Conservation (phyloP, 306 rosid species). For the Parietaria judaica region DNA sequence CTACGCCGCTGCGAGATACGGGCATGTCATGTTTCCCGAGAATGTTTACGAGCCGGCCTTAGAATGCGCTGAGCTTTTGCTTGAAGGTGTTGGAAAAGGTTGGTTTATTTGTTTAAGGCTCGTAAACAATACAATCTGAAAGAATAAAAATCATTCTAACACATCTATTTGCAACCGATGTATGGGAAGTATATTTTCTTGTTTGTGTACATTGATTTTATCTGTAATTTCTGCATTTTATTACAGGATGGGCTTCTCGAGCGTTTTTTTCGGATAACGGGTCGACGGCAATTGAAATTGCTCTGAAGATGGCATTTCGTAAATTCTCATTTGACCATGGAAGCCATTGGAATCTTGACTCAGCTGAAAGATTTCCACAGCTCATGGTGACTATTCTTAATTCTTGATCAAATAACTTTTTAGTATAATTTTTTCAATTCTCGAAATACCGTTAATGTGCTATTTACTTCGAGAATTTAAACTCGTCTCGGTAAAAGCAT, state of each 20-base stretch:
- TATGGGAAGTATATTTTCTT: neutral
- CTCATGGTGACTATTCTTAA: slow-evolving; percentile 49
- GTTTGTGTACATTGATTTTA: slow-evolving; percentile 11
- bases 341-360: slow-evolving; percentile 31
- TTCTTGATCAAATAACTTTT: slow-evolving; percentile 17
- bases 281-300: slow-evolving; percentile 96
- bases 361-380: slow-evolving; percentile 37
- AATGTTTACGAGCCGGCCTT: slow-evolving; percentile 89
- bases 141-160: neutral
- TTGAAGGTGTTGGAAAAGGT: slow-evolving; percentile 90
- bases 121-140: no score
- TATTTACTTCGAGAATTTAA: neutral
- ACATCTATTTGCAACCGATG: neutral
- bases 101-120: slow-evolving; percentile 3
- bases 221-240: neutral
- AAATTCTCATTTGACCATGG: slow-evolving; percentile 69
- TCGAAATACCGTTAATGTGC: no score
- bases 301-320: slow-evolving; percentile 97
- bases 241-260: slow-evolving; percentile 89
- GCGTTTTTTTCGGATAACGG: slow-evolving; percentile 85
- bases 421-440: neutral
- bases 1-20: slow-evolving; percentile 86
- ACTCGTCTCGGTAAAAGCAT: neutral
- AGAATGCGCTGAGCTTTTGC: slow-evolving; percentile 85
- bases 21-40: slow-evolving; percentile 99